phyloP scores from a whole-genome alignment of 2,329 filamentous ascomycete genomes.

The Xylariaceae sp. region DNA sequence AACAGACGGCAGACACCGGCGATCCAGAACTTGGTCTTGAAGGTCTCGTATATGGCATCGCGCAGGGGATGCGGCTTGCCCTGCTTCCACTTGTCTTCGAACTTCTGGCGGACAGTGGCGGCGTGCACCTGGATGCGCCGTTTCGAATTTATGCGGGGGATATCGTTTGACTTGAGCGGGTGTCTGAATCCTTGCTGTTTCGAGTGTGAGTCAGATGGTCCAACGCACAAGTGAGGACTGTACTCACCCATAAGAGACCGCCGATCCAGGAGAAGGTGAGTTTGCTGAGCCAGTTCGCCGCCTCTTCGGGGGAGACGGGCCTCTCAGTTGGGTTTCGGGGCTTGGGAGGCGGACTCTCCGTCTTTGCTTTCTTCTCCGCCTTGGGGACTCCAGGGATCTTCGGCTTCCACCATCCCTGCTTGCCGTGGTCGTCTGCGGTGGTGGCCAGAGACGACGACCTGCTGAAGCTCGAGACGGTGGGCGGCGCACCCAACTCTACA shows the following conservation, averaged over 20 bases:
- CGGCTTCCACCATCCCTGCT: too few relatives aligned
- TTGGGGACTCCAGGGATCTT: too few relatives aligned
- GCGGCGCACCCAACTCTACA: too few relatives aligned
- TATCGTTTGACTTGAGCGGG: slow-evolving; percentile 69
- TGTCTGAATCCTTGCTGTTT: slow-evolving; percentile 62
- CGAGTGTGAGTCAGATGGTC: neutral
- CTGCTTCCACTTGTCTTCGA: slow-evolving; percentile 53
- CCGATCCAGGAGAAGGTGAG: slow-evolving; percentile 81
- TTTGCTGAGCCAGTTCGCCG: slow-evolving; percentile 45
- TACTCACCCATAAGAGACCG: slow-evolving; percentile 64
- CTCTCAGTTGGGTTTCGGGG: too few relatives aligned
- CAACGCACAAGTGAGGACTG: neutral
- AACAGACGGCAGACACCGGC: slow-evolving; percentile 66
- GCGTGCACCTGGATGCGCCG: slow-evolving; percentile 62
- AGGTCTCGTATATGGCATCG: slow-evolving; percentile 75
- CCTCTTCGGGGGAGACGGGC: neutral
- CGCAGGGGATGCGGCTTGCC: slow-evolving; percentile 64
- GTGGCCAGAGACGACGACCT: too few relatives aligned
- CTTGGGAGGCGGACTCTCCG: too few relatives aligned
- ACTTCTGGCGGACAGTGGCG: slow-evolving; percentile 54
- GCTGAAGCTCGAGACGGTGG: too few relatives aligned
- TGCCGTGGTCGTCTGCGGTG: too few relatives aligned
- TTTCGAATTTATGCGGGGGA: slow-evolving; percentile 76
- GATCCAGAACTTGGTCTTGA: slow-evolving; percentile 70
- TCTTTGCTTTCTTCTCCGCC: too few relatives aligned